Conservation (phyloP, 2,329 filamentous ascomycete genomes). For the Aspergillus vadensis region DNA sequence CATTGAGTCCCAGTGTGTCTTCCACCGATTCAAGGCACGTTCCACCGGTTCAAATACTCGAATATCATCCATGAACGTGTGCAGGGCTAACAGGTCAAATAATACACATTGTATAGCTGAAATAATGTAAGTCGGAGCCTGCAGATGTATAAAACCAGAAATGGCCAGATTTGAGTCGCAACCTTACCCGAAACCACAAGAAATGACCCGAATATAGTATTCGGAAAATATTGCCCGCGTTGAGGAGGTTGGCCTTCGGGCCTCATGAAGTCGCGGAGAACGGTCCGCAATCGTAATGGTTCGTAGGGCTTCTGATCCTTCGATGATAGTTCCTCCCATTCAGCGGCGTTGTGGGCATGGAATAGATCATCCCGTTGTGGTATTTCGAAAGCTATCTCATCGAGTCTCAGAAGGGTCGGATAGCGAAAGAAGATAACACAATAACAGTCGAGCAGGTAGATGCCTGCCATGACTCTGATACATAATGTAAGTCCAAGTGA, state of each 20-base stretch:
- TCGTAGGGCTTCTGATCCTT: too few relatives aligned
- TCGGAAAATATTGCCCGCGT: not conserved
- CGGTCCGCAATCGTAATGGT: not conserved
- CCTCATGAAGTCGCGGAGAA: not conserved
- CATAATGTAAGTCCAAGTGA: not conserved
- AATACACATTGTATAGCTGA: not conserved
- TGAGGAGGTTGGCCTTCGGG: not conserved
- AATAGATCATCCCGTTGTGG: not conserved
- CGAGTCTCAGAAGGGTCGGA: not conserved
- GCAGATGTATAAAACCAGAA: too few relatives aligned
- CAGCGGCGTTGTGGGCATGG: not conserved
- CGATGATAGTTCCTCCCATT: not conserved
- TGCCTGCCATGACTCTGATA: not conserved
- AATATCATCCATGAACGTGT: not conserved
- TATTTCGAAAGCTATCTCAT: not conserved
- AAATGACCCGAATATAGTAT: not conserved
- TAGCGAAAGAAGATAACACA: constrained; percentile 2
- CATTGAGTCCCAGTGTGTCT: not conserved
- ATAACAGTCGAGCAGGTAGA: not conserved
- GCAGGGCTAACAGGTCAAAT: not conserved
- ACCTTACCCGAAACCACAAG: not conserved
- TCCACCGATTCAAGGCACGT: not conserved
- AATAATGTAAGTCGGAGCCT: too few relatives aligned
- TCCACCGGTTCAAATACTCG: not conserved
- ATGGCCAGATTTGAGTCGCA: rapidly evolving